Evolutionary conservation across 2,329 filamentous ascomycete genomes (phyloP), one percentile per base, ranked within the genome.

Genomic region (Penicillium expansum): DNA sequence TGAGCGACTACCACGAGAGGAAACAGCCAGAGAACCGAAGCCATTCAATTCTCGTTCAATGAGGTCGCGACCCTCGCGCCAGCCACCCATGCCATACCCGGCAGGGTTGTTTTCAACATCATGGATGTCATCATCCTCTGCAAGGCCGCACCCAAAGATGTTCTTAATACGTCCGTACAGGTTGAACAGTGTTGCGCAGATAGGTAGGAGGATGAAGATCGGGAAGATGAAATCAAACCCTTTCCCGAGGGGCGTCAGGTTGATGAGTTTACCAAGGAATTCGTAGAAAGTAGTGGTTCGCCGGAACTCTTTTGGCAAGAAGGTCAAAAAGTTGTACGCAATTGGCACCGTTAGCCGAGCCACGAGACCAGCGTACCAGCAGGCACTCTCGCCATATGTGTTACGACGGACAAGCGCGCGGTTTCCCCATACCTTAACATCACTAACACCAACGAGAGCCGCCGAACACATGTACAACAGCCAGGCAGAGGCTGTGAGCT

Each of bases 341-440:
- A 99, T 82, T 0, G 94, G 94, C 0, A 99, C 91, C 1, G 90
- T 96, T 42, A 99, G 85, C 68, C 92, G 91, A 50, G 94, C 93
- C 11, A 97, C 90, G 72, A 97, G 91, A 57, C 91, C 87, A 1
- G 91, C 89, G 71, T 97, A 99, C 92, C 95, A 99, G 65, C 93
- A 95, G 0, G 94, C 94, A 48, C 88, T 91, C 72, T 97, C 94
- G 59, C 91, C 87, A 57, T 95, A 93, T 0, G 94, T 99, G 70
- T 96, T 94, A 56, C 94, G 87, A 57, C 85, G 86, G 45, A 97
- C 93, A 6, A 99, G 81, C 0, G 94, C 93, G 33, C 94, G 86
- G 48, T 95, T 94, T 55, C 94, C 90, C 94, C 94, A 99, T n/a
- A 97, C 92, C 69, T 94, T 95, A 66, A 96, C 91, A 70, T 96